Conservation (phyloP, 164 flowering plant species). For the Aristolochia contorta region DNA sequence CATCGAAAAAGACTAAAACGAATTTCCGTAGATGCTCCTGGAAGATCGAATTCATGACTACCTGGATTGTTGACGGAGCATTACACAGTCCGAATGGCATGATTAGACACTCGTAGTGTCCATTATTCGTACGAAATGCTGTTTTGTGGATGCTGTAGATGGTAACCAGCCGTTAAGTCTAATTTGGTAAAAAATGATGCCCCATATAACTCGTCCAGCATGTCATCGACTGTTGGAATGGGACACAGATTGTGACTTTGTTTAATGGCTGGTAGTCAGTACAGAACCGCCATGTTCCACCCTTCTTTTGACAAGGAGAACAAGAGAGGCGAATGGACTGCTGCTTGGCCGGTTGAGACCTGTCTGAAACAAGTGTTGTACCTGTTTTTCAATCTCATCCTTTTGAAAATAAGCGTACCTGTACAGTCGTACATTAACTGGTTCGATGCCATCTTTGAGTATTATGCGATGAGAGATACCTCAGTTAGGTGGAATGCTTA, state of each 20-base stretch:
- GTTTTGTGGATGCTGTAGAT: constrained; percentile 5
- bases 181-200: not conserved
- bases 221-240: not conserved
- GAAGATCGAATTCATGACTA: constrained; percentile 4
- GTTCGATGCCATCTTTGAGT: not conserved
- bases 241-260: not conserved
- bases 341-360: not conserved
- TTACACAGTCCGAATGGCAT: constrained; percentile 5
- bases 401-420: not conserved
- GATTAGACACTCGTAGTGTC: constrained; percentile 2
- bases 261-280: not conserved
- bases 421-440: not conserved
- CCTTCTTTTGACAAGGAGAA: not conserved
- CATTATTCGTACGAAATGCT: constrained; percentile 6
- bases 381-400: no score
- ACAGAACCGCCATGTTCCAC: not conserved
- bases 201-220: not conserved
- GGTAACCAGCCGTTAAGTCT: not conserved
- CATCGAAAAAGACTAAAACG: constrained; percentile 5
- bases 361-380: not conserved
- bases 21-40: constrained; percentile 1
- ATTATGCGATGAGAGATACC: not conserved
- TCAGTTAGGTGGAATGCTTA: not conserved
- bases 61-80: constrained; percentile 12
- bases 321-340: not conserved